A percentile compares a stretch with the other conserved stretches of the same genome.
phyloP scores from a whole-genome alignment of 352 stramenopile species.

The Globisporangium takayamanum region DNA sequence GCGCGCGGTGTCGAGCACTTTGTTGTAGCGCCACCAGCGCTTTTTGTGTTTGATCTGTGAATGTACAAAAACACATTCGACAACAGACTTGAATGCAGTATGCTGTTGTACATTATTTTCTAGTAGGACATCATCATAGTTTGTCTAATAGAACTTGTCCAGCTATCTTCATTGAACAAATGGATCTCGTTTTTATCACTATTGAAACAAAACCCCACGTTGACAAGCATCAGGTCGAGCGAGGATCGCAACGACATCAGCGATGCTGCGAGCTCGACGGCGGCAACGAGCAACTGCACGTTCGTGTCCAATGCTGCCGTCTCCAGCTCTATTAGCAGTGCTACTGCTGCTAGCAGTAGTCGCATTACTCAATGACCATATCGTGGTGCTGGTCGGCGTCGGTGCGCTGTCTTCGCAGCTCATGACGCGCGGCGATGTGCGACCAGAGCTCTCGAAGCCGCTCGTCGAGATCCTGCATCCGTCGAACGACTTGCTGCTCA shows the following conservation, averaged over 20 bases:
- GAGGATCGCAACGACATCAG: neutral
- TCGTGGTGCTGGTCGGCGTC: neutral
- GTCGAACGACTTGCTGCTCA: slow-evolving; percentile 37
- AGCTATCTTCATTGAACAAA: neutral
- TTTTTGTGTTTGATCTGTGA: neutral
- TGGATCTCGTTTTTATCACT: neutral
- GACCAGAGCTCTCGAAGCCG: slow-evolving; percentile 18
- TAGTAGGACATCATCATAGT: too few species aligned
- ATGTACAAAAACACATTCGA: too few species aligned
- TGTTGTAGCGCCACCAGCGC: neutral
- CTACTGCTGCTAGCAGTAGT: neutral
- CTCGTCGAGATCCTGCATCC: slow-evolving; percentile 59
- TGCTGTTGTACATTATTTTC: too few species aligned
- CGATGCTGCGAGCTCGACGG: neutral
- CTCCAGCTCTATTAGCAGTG: neutral
- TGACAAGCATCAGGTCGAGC: neutral
- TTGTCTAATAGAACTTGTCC: too few species aligned
- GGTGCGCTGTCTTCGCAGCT: slow-evolving; percentile 12
- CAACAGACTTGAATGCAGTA: too few species aligned
- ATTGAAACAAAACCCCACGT: neutral
- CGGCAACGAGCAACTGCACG: neutral
- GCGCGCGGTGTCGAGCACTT: neutral
- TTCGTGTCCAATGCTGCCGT: neutral
- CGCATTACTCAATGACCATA: too few species aligned
- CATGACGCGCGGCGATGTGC: slow-evolving; percentile 25